Evolutionary conservation across 306 rosid species (phyloP).

Genomic region (Rosa lucieae): DNA sequence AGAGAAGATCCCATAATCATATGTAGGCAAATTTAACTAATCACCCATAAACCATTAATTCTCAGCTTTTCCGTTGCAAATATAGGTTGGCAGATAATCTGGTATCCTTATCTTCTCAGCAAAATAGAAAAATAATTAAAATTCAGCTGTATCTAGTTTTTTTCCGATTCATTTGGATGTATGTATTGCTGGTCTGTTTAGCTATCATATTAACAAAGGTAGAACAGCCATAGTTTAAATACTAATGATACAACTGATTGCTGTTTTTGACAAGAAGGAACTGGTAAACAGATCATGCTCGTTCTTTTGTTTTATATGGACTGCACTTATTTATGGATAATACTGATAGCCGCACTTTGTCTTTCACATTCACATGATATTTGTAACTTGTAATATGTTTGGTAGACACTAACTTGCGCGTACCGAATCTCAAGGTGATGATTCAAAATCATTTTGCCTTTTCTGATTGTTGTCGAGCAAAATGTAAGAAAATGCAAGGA

Average conservation of each 20-base stretch:
- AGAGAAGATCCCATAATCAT: neutral
- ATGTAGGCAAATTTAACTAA: neutral
- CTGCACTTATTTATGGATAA: neutral
- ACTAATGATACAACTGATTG: neutral
- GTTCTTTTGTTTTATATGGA: neutral
- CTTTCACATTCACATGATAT: neutral
- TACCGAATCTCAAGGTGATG: too few relatives aligned
- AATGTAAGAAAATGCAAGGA: too few relatives aligned
- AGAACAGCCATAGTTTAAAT: neutral
- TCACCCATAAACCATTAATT: neutral
- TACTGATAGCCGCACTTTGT: neutral
- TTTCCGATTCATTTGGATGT: neutral
- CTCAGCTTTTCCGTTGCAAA: neutral
- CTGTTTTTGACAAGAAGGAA: neutral
- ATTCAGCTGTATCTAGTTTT: neutral
- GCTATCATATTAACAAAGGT: neutral
- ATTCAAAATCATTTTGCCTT: too few relatives aligned
- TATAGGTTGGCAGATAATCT: neutral
- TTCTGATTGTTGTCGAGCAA: too few relatives aligned
- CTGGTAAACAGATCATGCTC: neutral
- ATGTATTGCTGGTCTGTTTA: neutral
- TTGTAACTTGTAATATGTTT: neutral
- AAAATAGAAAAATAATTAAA: too few relatives aligned
- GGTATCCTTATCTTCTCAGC: neutral
- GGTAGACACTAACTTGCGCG: constrained; percentile 17